These are phyloP conservation scores for Myxozyma neotropica DNA, from an alignment of 805 yeast genomes.

Conservation along the genomic window DNA sequence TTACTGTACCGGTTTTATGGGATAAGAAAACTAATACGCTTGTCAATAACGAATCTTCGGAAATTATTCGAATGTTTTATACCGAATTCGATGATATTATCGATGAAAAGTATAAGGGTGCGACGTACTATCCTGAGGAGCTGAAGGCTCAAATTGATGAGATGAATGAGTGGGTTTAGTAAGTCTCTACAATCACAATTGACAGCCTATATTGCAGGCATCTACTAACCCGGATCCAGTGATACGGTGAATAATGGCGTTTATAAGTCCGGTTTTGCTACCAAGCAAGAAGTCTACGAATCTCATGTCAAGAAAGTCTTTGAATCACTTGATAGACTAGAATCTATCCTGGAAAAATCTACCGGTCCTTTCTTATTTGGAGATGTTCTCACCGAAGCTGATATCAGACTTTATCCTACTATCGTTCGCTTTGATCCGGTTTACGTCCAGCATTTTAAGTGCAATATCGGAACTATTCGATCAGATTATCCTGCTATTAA, in stretches of 20 bases:
- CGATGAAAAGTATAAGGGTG: constrained; percentile 50
- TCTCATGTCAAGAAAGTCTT: constrained; percentile 65
- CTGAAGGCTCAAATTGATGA: constrained; percentile 66
- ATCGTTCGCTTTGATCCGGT: constrained; percentile 90
- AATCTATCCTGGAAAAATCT: constrained; percentile 53
- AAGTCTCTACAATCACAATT: background rate
- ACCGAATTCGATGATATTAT: constrained; percentile 60
- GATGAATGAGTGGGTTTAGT: constrained; percentile 75
- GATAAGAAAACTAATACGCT: constrained; percentile 80
- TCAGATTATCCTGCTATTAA: constrained; percentile 75
- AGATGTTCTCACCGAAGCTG: constrained; percentile 80
- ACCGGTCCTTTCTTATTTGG: constrained; percentile 57
- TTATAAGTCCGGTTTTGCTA: constrained; percentile 89
- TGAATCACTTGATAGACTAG: constrained; percentile 68
- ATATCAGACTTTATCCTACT: constrained; percentile 82
- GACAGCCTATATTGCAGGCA: background rate
- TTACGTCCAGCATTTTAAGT: constrained; percentile 93
- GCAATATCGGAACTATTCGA: constrained; percentile 81
- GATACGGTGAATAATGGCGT: constrained; percentile 89
- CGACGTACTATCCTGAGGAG: constrained; percentile 65
- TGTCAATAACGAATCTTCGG: constrained; percentile 90
- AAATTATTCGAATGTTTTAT: constrained; percentile 82
- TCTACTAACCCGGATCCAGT: constrained; percentile 13
- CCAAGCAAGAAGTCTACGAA: constrained; percentile 79
- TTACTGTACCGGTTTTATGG: constrained; percentile 93